Evolutionary conservation across 495 filamentous ascomycete genomes (phyloP), one percentile per base, ranked within the genome.

Genomic region (Cryomyces minteri): DNA sequence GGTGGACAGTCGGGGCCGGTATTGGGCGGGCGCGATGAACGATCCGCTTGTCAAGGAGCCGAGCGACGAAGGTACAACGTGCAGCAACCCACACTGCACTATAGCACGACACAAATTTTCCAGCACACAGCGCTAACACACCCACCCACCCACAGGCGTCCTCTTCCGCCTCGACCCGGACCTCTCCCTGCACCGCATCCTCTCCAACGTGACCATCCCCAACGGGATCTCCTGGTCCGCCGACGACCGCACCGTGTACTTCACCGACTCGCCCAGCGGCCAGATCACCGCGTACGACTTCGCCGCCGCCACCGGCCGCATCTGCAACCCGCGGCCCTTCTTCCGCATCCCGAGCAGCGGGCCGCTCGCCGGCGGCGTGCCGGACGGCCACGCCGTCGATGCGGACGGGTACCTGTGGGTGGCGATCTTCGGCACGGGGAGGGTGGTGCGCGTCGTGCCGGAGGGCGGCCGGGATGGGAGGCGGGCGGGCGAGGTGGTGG

Each of bases 21-120:
- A 88, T 61, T 94, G 86, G 84, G 70, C 83, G 6, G 83, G 85
- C n/a, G 71, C 75, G 34, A 93, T 94, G 85, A 88, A 83, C 51
- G 87, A 94, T 40, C 58, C 56, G 25, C 40, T 52, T 14, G 51
- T 51, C 5, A 40, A 43, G 8, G 46, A 61, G 8, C 37, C 54
- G 25, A 55, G 45, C 18, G 55, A 63, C 45, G 64, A 63, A 59
- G 62, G 57, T 52, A 51, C 9, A 1, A 1, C 2, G 18, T 25
- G 18, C 18, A 25, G 18, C 18, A 25, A 25, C 18, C 18, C 18
- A 25, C 18, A 25, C 18, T 25, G 18, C 18, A 25, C 18, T 25
- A 25, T 25, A 25, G 1, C 18, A 2, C 18, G 18, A 25, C 18
- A 25, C 18, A 25, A 40, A 42, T 11, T 41, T 25, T 25, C n/a